These are phyloP conservation scores for Phellinidium pouzarii DNA, from an alignment of 1,284 basidiomycete genomes.

Conservation along the genomic window DNA sequence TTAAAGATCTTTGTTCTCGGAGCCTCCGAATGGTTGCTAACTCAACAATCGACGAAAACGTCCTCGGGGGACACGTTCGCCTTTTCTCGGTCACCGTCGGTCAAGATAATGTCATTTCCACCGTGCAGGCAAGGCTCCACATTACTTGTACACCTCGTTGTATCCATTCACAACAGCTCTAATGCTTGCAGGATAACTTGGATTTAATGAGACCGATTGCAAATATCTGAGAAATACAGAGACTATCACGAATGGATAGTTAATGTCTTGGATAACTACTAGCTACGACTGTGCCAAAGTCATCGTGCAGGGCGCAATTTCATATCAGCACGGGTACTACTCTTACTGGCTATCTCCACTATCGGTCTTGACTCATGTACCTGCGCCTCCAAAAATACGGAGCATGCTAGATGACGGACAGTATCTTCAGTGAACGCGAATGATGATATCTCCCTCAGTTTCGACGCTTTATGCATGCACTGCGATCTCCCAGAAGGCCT, in stretches of 20 bases:
- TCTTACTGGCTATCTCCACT: not conserved
- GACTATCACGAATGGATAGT: not conserved
- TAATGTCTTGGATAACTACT: not conserved
- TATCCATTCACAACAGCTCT: not conserved
- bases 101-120: conserved; percentile 66
- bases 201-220: conserved; percentile 61
- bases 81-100: conserved; percentile 49
- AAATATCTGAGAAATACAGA: conserved; percentile 17
- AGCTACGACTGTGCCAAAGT: conserved; percentile 38
- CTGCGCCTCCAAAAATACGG: conserved; percentile 62
- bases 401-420: conserved; percentile 75
- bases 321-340: not conserved
- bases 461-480: conserved; percentile 52
- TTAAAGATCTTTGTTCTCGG: conserved; percentile 28
- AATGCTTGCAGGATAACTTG: conserved; percentile 61
- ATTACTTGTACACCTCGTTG: not conserved
- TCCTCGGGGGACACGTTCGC: conserved; percentile 49
- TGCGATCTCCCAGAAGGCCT: conserved; percentile 52
- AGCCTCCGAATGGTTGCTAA: not conserved
- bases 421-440: conserved; percentile 66
- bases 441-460: conserved; percentile 82
- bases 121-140: conserved; percentile 51
- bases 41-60: conserved; percentile 54
- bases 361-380: too few relatives aligned
- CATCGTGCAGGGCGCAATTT: conserved; percentile 66